Percentiles rank a stretch among this genome's conserved stretches.
Evolutionary conservation across 2,329 filamentous ascomycete species (phyloP).

Genomic region (Alternaria brassicae): DNA sequence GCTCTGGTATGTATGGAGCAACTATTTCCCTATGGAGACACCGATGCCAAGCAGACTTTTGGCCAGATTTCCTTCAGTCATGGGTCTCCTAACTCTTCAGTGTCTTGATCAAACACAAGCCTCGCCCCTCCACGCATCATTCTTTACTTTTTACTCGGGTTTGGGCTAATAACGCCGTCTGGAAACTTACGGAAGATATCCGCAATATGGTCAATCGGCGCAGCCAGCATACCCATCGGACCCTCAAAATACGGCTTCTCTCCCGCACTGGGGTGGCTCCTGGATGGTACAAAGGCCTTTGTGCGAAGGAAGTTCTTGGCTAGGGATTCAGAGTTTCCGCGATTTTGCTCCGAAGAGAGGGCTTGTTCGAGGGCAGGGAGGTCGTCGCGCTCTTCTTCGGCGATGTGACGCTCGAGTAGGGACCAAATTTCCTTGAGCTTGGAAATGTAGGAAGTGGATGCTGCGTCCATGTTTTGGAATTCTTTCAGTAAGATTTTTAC

Average conservation of each 20-base stretch:
- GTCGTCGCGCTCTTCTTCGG: conserved; percentile 43
- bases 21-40: background rate
- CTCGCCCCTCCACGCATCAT: too few species aligned
- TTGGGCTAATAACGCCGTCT: conserved; percentile 37
- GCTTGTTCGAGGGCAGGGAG: conserved; percentile 40
- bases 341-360: conserved; percentile 18
- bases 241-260: conserved; percentile 65
- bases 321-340: conserved; percentile 34
- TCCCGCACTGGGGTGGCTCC: conserved; percentile 47
- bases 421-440: conserved; percentile 35
- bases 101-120: background rate
- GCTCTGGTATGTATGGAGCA: too few species aligned
- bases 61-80: too few species aligned
- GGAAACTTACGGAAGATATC: conserved; percentile 66
- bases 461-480: conserved; percentile 39
- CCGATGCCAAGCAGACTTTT: background rate
- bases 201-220: conserved; percentile 63
- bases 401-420: conserved; percentile 37
- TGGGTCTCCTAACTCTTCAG: background rate
- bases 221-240: conserved; percentile 60
- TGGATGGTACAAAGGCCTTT: conserved; percentile 42
- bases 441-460: conserved; percentile 31
- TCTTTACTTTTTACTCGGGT: conserved; percentile 28
- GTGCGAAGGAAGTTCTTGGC: conserved; percentile 41
- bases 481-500: conserved; percentile 42